Conservation (phyloP, 2,329 filamentous ascomycete genomes). For the Cordyceps cicadae region DNA sequence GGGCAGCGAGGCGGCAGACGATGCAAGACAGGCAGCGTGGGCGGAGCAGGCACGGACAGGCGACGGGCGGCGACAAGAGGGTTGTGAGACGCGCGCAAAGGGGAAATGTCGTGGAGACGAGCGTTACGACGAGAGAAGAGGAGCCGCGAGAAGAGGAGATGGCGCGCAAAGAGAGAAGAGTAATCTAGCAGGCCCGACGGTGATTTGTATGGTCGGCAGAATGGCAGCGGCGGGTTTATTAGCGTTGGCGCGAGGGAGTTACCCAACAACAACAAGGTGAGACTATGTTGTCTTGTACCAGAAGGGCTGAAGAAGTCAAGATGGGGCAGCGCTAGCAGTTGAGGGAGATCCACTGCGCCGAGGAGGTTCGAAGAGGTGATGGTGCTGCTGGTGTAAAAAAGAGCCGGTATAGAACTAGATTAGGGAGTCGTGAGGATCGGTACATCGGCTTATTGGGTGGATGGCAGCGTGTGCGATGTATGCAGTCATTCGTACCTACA, state of each 20-base stretch:
- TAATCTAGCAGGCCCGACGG: background rate
- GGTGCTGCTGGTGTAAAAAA: background rate
- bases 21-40: background rate
- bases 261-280: background rate
- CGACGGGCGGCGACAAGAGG: background rate
- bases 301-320: background rate
- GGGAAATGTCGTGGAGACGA: background rate
- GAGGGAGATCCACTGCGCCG: background rate
- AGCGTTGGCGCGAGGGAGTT: constrained; percentile 3
- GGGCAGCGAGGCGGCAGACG: no score
- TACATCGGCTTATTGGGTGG: no score
- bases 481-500: background rate
- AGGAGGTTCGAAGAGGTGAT: background rate
- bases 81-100: background rate
- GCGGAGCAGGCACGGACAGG: background rate
- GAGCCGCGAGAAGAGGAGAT: background rate
- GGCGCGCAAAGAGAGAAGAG: constrained; percentile 5
- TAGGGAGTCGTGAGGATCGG: background rate
- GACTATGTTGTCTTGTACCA: background rate
- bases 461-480: no score
- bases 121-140: background rate
- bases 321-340: background rate
- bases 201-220: background rate
- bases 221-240: background rate
- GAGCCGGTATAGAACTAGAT: background rate